A percentile compares a stretch with the other conserved stretches of the same genome.
phyloP scores from a whole-genome alignment of 179 eudicot species.

The Silene noctiflora region DNA sequence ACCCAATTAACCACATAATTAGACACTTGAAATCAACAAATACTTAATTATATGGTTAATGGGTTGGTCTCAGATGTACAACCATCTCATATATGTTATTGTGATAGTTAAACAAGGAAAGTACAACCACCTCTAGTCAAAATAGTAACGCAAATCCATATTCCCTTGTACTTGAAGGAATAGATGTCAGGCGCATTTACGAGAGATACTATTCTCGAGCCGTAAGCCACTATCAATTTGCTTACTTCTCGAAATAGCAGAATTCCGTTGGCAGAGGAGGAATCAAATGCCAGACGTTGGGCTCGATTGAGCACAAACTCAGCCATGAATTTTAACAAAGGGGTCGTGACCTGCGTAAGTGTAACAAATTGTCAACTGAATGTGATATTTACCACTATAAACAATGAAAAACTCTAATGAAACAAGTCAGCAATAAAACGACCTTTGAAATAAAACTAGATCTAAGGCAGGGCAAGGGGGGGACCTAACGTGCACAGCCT shows the following conservation, averaged over 20 bases:
- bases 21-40: no score
- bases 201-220: conserved; percentile 64
- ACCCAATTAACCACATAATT: no score
- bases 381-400: not conserved
- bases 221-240: conserved; percentile 88
- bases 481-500: not conserved
- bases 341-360: conserved; percentile 78
- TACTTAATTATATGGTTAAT: no score
- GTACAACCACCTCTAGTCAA: conserved; percentile 63
- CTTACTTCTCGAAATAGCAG: conserved; percentile 97
- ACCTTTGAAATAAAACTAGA: not conserved
- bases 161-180: conserved; percentile 92
- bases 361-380: not conserved
- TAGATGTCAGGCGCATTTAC: conserved; percentile 71
- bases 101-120: not conserved
- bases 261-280: conserved; percentile 94
- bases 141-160: conserved; percentile 80
- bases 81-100: not conserved
- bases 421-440: not conserved
- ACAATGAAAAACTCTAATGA: not conserved
- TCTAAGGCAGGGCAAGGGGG: not conserved
- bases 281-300: conserved; percentile 91
- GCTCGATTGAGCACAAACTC: conserved; percentile 93
- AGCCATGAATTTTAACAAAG: conserved; percentile 86
- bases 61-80: not conserved